Evolutionary conservation across 192 early-diverging fungal species (phyloP).

Genomic region (Backusella macrospora): DNA sequence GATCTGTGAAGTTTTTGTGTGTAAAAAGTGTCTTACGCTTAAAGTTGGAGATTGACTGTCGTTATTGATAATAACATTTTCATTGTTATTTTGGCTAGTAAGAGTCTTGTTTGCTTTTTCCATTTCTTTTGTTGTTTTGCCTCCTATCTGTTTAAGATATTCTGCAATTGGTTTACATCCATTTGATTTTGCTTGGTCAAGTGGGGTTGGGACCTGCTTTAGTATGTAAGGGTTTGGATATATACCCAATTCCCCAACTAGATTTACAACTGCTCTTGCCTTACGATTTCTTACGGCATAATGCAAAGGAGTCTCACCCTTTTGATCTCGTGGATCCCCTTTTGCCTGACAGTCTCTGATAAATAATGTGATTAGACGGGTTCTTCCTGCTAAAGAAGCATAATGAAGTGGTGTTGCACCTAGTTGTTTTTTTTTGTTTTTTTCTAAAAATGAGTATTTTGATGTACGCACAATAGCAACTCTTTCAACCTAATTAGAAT

Average conservation of each 20-base stretch:
- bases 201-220: slow-evolving; percentile 33
- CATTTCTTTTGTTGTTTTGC: slow-evolving; percentile 34
- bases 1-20: slow-evolving; percentile 17
- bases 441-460: not conserved
- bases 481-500: not conserved
- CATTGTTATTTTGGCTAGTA: not conserved
- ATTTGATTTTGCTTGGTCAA: slow-evolving; percentile 30
- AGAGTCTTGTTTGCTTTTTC: slow-evolving; percentile 18
- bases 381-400: slow-evolving; percentile 24
- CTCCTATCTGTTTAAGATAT: slow-evolving; percentile 24
- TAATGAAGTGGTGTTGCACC: slow-evolving; percentile 38
- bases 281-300: slow-evolving; percentile 27
- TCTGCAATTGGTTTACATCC: slow-evolving; percentile 21
- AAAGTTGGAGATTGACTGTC: slow-evolving; percentile 1
- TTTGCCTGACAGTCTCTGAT: slow-evolving; percentile 19
- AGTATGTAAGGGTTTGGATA: slow-evolving; percentile 28
- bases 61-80: not conserved
- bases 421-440: slow-evolving; percentile 2
- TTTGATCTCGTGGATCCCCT: slow-evolving; percentile 20
- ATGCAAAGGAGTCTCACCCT: slow-evolving; percentile 39
- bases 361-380: slow-evolving; percentile 22
- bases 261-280: slow-evolving; percentile 19
- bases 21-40: not conserved
- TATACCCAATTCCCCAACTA: slow-evolving; percentile 28
- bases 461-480: not conserved